Evolutionary conservation across 306 rosid genomes (phyloP).

Genomic region (Pyrus pyrifolia): DNA sequence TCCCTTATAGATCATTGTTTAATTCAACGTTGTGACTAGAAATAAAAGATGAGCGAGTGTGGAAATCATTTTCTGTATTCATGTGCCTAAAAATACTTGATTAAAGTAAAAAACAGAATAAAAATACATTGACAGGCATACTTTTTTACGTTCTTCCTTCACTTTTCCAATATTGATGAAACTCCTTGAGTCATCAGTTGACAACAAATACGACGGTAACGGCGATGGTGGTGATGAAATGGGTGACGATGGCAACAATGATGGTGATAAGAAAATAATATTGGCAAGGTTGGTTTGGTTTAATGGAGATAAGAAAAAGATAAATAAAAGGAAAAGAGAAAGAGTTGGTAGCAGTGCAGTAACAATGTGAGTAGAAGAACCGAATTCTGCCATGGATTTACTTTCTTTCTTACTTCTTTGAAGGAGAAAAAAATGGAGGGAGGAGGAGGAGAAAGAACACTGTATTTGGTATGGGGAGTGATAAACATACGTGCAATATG

Average conservation of each 20-base stretch:
- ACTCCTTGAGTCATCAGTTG: background rate
- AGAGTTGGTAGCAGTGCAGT: background rate
- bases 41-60: background rate
- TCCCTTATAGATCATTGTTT: background rate
- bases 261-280: background rate
- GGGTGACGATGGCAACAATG: background rate
- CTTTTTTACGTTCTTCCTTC: background rate
- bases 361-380: background rate
- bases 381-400: background rate
- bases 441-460: background rate
- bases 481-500: background rate
- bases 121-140: background rate
- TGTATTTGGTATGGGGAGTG: background rate
- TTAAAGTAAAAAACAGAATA: no score
- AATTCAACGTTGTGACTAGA: background rate
- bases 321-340: background rate
- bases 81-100: no score
- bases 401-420: background rate
- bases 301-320: background rate
- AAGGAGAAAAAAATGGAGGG: background rate
- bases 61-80: background rate
- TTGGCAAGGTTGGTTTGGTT: conserved; percentile 1
- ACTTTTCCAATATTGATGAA: background rate
- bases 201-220: background rate
- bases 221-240: background rate